Base-by-base conservation (phyloP, 495 filamentous ascomycete species). In the Pyrenopolyporus hunteri region DNA sequence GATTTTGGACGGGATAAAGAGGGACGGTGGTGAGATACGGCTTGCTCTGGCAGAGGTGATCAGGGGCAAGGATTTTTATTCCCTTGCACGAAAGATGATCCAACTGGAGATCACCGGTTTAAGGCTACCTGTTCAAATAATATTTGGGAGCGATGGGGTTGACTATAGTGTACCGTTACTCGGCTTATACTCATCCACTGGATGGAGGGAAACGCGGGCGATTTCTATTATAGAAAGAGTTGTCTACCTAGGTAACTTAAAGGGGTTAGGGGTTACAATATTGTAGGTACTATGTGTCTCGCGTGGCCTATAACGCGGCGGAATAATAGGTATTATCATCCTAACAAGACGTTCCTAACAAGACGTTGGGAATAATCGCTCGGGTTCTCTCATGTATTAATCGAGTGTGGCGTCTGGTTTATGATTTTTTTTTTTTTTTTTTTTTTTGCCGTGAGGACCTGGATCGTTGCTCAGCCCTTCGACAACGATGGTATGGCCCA, bases 1-100 rank as follows among this genome's bases (percentile, higher is more conserved):
- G 37, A 44, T 36, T 29, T 17, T 14, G 37, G 39, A 36, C 20
- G 16, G 37, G 37, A 22, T 42, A 42, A 20, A 42, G 17, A 9
- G 37, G 14, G 10, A 19, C 17, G 37, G 10, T 42, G 19, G 23
- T 11, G 10, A 43, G 49, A 44, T 46, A 20, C 39, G 20, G 50
- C 23, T 39, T 31, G 28, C 20, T 46, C 23, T 55, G 25, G 31
- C 11, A 22, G 28, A 35, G 31, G 44, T 37, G 49, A 43, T n/a
- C 28, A 63, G 54, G 51, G 50, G 49, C 50, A 50, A 37, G 23
- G 44, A 20, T 22, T 60, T 63, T 46, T 19, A 56, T 54, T 54
- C 47, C 33, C 45, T 35, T 32, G 32, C 39, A 42, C 35, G 19
- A 33, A 17, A 55, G 29, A 48, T 33, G 55, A 22, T n/a, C 31